phyloP scores from a whole-genome alignment of 2,329 filamentous ascomycete genomes.

The Colletotrichum orchidophilum region DNA sequence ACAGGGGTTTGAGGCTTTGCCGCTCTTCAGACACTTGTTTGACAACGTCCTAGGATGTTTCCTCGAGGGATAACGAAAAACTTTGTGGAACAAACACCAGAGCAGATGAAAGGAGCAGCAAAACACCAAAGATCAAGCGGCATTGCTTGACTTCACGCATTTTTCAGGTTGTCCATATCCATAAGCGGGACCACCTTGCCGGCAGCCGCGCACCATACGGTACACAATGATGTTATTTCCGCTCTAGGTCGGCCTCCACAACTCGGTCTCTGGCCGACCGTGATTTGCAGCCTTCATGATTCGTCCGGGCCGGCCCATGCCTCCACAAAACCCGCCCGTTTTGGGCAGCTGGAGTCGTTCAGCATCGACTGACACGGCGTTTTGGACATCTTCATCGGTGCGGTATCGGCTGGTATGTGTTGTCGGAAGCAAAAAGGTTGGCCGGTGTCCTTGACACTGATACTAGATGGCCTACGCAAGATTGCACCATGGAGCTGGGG shows the following conservation, averaged over 20 bases:
- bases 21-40: background rate
- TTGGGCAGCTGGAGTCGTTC: background rate
- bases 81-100: background rate
- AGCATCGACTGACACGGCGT: background rate
- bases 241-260: conserved; percentile 20
- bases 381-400: background rate
- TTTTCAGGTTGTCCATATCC: background rate
- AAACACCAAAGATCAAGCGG: background rate
- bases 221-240: conserved; percentile 29
- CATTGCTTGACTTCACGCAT: background rate
- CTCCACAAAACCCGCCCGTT: conserved; percentile 16
- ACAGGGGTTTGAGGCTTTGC: background rate
- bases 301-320: conserved; percentile 15
- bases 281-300: conserved; percentile 12
- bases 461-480: too few species aligned
- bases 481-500: too few species aligned
- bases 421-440: background rate
- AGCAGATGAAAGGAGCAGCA: background rate
- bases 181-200: conserved; percentile 9
- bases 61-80: background rate
- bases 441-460: too few species aligned
- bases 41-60: background rate
- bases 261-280: conserved; percentile 5
- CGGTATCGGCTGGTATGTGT: conserved; percentile 17
- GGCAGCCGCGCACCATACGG: background rate